Evolutionary conservation across 805 yeast genomes (phyloP), one percentile per base, ranked within the genome.

Genomic region (Saccharomycopsis malanga): DNA sequence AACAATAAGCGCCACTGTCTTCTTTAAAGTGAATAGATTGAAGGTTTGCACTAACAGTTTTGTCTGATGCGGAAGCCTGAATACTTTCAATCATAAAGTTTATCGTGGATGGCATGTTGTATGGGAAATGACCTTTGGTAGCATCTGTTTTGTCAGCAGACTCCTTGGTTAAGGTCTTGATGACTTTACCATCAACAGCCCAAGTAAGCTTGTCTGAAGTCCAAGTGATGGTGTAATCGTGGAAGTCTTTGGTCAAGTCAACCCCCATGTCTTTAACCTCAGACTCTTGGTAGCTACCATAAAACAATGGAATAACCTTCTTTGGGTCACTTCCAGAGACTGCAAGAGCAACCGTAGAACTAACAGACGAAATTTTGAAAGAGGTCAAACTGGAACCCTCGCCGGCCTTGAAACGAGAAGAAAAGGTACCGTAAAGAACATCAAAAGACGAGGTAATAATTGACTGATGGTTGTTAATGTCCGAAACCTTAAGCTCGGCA

Each of bases 331-430:
- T 37, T 15, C 48, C 40, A 27, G 38, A 18, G 29, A 50, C 46
- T 15, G 15, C 29, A 23, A 50, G 27, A 17, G 45, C 53, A 17
- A 50, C 3, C 12, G 38, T 43, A 20, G 49, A 34, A 23, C 20
- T 39, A 2, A 50, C 40, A 12, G 51, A 44, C 3, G 53, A 50
- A 12, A 50, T 39, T 23, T 50, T 50, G 42, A 50, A 50, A 7
- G 53, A 50, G 4, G 53, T 50, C 4, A 44, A 24, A 14, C 43
- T 22, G 18, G 18, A 23, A 21, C 44, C 29, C 2, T 23, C 21
- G 14, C 45, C 51, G n/a, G 50, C 42, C 22, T 41, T 41, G 24
- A 30, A 7, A 34, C 17, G 21, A 12, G 20, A 36, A 4, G 44
- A 17, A 21, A 21, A 41, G 3, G 5, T 36, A 27, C 54, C 54